Base-by-base conservation (phyloP, 2,329 filamentous ascomycete species). In the Zasmidium angulare region DNA sequence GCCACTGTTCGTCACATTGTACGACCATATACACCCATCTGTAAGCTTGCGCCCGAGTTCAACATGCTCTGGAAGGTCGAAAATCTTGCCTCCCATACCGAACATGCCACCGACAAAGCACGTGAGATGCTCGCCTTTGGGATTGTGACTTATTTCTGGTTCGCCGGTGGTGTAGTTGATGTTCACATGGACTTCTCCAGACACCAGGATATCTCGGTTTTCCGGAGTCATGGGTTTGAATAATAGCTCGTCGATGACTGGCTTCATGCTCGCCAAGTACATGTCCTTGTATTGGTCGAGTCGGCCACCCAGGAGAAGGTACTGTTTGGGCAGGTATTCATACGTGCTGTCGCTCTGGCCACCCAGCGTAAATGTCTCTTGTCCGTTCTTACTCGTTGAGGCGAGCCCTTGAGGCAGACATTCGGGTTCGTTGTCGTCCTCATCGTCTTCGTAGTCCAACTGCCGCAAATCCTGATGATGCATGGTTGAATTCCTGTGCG, bases 221-320 rank as follows among this genome's bases (percentile, higher is more conserved):
- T 84, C 82, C 6, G 86, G 83, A 20, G 86, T 83, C 85, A 95
- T 89, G 0, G 92, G 91, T 3, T 88, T 84, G 75, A 86, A 96
- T 58, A 96, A 84, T 10, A 96, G 81, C 72, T 89, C 83, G 64
- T 91, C 82, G 65, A 89, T 89, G 36, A 88, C 84, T 0, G 86
- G 86, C 3, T 88, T 84, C 26, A 88, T 83, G 2, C 86, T 83
- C 58, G 84, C 84, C 59, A 88, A 81, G 71, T 96, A 91, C 75
- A 96, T 83, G 20, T 82, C 82, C 61, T 82, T 80, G 73, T 96
- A 96, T 71, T 91, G 89, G 26, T 82, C 77, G 63, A 88, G 85
- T 1, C 86, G 80, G 0, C 91, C 92, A 58, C 90, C 90, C 1
- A 96, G 83, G 3, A 96, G 82, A 12, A 95, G 77, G 69, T 88